Base-by-base conservation (phyloP, 495 filamentous ascomycete species). In the Penicillium crystallinum region DNA sequence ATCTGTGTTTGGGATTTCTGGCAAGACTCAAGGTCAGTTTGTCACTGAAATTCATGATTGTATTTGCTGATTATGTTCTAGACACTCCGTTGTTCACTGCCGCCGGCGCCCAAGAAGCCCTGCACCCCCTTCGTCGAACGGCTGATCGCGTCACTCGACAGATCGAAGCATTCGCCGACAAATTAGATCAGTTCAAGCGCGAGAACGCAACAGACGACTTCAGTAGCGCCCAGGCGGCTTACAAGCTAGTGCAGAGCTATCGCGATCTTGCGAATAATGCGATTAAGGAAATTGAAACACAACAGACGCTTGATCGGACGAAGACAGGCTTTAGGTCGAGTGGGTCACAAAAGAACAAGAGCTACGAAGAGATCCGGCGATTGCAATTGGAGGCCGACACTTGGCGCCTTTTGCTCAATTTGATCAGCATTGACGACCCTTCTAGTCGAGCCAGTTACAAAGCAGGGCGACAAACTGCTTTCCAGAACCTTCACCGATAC, bases 301-400 rank as follows among this genome's bases (percentile, higher is more conserved):
- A 75, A 33, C 59, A 62, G 17, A 73, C 64, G 7, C 31, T 71
- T 37, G 68, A 70, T 29, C 64, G 67, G 21, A 68, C 72, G 9
- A 74, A 67, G 49, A 19, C 57, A 36, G 62, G 63, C 48, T 57
- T 62, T 57, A 58, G 57, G 51, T 57, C 63, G 61, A 57, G 57
- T 63, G 27, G 59, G 51, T 59, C 60, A 55, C 46, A 57, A 9
- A 69, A 72, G 29, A 23, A 55, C 10, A 66, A 67, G 35, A 56
- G 66, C 40, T 74, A 82, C 34, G 77, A 84, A 41, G 86, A 91
- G 39, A 59, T 87, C 27, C 70, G 76, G 42, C 70, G 79, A 43
- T 81, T 86, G 78, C 77, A 89, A 61, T 56, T 83, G 39, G 88
- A 91, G 65, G 81, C 85, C 47, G 89, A 93, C 57, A 93, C 89